Evolutionary conservation across 768 basidiomycete genomes (phyloP), one percentile per base, ranked within the genome.

Genomic region (Pulveroboletus sp.): DNA sequence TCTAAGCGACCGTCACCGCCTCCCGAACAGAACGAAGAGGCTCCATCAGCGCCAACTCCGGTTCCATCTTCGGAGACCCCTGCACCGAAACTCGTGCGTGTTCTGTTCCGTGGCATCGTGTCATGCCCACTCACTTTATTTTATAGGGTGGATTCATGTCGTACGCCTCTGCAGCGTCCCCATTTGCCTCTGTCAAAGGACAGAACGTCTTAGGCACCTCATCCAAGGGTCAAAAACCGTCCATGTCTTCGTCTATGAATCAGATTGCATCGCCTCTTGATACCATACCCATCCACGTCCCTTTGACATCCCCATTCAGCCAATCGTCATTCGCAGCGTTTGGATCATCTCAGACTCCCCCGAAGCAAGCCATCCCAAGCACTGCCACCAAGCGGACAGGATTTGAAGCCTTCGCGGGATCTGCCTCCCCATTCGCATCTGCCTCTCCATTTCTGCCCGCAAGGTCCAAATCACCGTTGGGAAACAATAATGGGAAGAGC

Each of bases 121-220:
- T 54, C 43, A 47, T 43, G 43, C 56, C 8, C 18, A 35, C 50
- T 62, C 28, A 51, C 12, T 39, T 36, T 37, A 21, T 21, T 40
- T 45, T 39, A 32, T 44, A 86, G 85, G 71, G 78, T 46, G 88
- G 88, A 24, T 91, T 91, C 66, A 82, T 84, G 78, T 84, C 86
- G 2, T 91, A 89, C 58, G 87, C 88, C 11, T 83, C 86, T 3
- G 71, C 79, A 10, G 76, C 73, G 48, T 89, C 88, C 2, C 87
- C 88, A 5, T 90, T 90, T 59, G 81, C 85, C 12, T 68, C 78
- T 41, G 81, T 86, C 60, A 87, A 83, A 57, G 88, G 86, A 41
- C 78, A 83, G 52, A 86, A 78, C 60, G 55, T 76, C 26, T 75
- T 79, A 26, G 52, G 58, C 27, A 52, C 51, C 7, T 14, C 54